Base-by-base conservation (phyloP, 176 grass and related monocot species). In the Alopecurus myosuroides region DNA sequence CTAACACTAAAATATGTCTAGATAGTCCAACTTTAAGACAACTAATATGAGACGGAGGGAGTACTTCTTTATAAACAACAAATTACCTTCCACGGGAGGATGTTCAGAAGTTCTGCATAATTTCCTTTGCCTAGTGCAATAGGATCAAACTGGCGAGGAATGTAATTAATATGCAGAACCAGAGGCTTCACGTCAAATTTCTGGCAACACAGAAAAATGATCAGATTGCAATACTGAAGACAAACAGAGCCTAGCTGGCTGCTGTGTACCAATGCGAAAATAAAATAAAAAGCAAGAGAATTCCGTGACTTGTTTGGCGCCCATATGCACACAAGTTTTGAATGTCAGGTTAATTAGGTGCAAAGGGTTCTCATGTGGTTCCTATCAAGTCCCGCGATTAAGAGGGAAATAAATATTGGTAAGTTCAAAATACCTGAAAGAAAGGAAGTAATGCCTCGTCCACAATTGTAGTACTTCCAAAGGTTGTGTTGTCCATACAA, bases 71-170 rank as follows among this genome's bases (percentile, higher is more conserved):
- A 56, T 36, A 49, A 79, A 31, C 20, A 81, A 66, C 19, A 11
- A 70, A 11, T 88, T 92, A 99, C 97, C 97, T 92, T 99, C 97
- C 93, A 99, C 17, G 94, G 89, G 53, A 99, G 88, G 85, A 99
- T 94, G 82, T 99, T 99, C 70, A 99, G 93, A 91, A 99, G 87
- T 89, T 99, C 97, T 74, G 89, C 91, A 6, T 99, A 99, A 78
- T 96, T 99, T 84, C 97, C 97, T 89, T 89, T 94, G 82, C 93
- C 86, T 42, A 99, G 84, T 87, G 97, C 91, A 72, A 92, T 63
- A 9, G 90, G 89, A 88, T 99, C 97, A 89, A 96, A 99, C 70
- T 92, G 91, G 23, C 89, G 91, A 65, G 97, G 97, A 89, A 92
- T 92, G 88, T 99, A 99, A 79, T 99, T 92, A 90, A 96, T 82